phyloP scores from a whole-genome alignment of 495 filamentous ascomycete genomes.

The Bacidia rubella region DNA sequence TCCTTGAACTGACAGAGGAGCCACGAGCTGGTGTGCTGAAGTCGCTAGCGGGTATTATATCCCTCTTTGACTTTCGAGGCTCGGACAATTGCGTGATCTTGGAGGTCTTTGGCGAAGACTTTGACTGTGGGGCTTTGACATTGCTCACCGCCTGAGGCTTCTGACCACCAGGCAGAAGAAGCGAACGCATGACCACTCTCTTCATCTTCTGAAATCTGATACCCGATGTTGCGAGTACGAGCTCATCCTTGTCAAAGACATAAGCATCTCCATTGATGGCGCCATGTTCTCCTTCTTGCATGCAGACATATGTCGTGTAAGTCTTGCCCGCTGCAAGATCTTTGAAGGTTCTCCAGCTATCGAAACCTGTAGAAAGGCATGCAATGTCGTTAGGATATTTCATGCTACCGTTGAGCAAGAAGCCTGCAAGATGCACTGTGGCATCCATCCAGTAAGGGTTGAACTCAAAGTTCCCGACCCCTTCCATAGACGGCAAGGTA shows the following conservation, averaged over 20 bases:
- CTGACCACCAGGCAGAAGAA: constrained; percentile 2
- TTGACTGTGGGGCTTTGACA: constrained; percentile 4
- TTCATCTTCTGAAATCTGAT: constrained; percentile 42
- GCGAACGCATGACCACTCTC: constrained; percentile 32
- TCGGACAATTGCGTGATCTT: too few relatives aligned
- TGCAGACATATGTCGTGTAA: constrained; percentile 47
- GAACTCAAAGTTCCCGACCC: constrained; percentile 48
- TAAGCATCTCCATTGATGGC: constrained; percentile 40
- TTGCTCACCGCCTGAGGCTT: background rate
- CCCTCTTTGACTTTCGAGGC: too few relatives aligned
- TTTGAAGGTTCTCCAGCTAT: constrained; percentile 42
- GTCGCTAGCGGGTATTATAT: background rate
- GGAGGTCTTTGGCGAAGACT: too few relatives aligned
- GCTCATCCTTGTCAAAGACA: constrained; percentile 39
- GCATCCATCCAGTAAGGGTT: constrained; percentile 64
- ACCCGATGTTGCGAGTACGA: constrained; percentile 31
- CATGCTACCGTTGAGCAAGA: constrained; percentile 21
- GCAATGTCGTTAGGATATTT: constrained; percentile 32
- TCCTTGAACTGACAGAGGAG: constrained; percentile 2
- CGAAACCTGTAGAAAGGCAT: constrained; percentile 51
- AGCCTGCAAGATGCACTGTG: constrained; percentile 45
- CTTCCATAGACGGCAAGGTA: constrained; percentile 43
- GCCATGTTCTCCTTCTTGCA: constrained; percentile 27
- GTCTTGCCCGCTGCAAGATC: constrained; percentile 37
- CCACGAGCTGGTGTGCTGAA: background rate